A percentile compares a stretch with the other conserved stretches of the same genome.
phyloP scores from a whole-genome alignment of 148 eudicot genomes.

The Arctostaphylos glauca region DNA sequence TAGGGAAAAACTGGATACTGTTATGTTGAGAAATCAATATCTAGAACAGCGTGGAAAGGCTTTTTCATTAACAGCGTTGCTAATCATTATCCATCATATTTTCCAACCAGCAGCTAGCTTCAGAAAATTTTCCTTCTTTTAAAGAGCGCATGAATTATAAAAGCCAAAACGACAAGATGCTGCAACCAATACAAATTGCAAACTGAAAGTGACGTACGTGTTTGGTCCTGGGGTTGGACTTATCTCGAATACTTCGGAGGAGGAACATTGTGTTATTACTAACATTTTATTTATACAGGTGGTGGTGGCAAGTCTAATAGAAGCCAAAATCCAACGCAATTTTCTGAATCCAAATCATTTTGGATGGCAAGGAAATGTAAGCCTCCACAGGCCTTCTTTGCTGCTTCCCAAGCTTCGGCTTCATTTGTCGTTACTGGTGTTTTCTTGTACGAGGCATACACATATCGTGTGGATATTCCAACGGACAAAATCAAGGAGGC shows the following conservation, averaged over 20 bases:
- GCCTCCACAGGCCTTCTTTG: conserved; percentile 80
- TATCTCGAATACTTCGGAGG: no score
- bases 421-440: conserved; percentile 59
- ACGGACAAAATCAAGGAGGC: conserved; percentile 68
- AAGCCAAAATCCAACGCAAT: conserved; percentile 95
- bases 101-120: not conserved
- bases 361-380: conserved; percentile 95
- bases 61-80: no score
- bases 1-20: no score
- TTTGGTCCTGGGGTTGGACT: no score
- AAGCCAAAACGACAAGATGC: not conserved
- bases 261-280: not conserved
- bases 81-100: not conserved
- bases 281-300: conserved; percentile 47
- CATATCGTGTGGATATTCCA: conserved; percentile 73
- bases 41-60: no score
- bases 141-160: no score
- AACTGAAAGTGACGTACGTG: no score
- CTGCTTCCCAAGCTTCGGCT: conserved; percentile 98
- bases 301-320: conserved; percentile 92
- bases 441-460: conserved; percentile 79
- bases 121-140: no score
- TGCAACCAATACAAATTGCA: not conserved
- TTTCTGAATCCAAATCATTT: conserved; percentile 76
- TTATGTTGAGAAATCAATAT: no score